These are phyloP conservation scores for Ballota nigra DNA, from an alignment of 257 asterid species.

Conservation along the genomic window DNA sequence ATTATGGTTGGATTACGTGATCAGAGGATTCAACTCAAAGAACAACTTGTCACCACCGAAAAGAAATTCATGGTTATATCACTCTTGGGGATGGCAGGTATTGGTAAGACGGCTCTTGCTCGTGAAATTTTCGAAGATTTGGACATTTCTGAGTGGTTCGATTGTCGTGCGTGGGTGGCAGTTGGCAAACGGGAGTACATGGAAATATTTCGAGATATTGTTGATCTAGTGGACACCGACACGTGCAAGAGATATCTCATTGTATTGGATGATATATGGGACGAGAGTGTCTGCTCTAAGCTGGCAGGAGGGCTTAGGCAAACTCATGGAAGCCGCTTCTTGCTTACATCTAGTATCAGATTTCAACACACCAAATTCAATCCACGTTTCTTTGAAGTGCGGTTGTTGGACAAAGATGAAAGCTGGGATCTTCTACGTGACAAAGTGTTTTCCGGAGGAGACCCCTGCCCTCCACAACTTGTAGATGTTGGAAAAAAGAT, in stretches of 20 bases:
- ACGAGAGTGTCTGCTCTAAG: neutral
- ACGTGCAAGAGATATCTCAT: conserved; percentile 16
- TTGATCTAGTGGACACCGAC: too few species aligned
- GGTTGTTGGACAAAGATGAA: neutral
- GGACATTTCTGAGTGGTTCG: too few species aligned
- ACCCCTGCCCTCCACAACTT: neutral
- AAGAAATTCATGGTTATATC: too few species aligned
- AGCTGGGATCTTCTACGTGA: neutral
- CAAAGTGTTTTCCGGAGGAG: neutral
- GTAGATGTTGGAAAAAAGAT: neutral
- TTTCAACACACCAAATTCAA: neutral
- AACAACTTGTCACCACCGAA: too few species aligned
- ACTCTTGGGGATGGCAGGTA: too few species aligned
- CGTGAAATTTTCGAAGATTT: too few species aligned
- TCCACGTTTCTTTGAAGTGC: neutral
- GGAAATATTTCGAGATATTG: too few species aligned
- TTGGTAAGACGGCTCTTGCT: too few species aligned
- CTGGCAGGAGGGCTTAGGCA: conserved; percentile 12
- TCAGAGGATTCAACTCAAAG: too few species aligned
- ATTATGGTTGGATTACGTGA: too few species aligned
- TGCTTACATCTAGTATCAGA: conserved; percentile 25
- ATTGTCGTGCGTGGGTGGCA: too few species aligned
- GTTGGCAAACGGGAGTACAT: too few species aligned
- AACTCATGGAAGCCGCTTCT: conserved; percentile 16
- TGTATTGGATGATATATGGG: conserved; percentile 38